Conservation (phyloP, 2,329 filamentous ascomycete species). For the Aspergillus jensenii region DNA sequence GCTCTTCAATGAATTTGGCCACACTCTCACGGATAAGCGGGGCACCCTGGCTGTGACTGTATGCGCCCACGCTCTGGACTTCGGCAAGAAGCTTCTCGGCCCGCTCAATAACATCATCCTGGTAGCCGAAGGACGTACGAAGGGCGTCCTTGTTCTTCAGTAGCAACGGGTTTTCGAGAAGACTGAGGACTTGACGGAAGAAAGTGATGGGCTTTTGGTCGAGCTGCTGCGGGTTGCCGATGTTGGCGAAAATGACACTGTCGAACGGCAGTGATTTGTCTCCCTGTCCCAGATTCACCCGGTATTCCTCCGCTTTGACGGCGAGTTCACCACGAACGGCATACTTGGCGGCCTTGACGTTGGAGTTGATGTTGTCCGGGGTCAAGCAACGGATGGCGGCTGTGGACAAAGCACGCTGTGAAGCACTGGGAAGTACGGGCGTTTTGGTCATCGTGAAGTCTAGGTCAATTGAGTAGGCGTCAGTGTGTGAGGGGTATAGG, state of each 20-base stretch:
- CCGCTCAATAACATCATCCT: constrained; percentile 82
- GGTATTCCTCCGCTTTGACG: constrained; percentile 88
- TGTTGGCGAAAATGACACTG: constrained; percentile 93
- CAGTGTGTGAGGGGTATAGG: constrained; percentile 12
- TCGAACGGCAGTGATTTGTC: constrained; percentile 72
- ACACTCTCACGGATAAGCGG: constrained; percentile 85
- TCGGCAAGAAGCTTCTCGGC: constrained; percentile 78
- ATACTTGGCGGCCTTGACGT: constrained; percentile 86
- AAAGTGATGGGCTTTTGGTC: constrained; percentile 99
- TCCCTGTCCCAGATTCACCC: constrained; percentile 63
- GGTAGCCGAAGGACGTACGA: constrained; percentile 74
- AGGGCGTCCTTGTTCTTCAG: constrained; percentile 82
- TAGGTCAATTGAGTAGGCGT: constrained; percentile 17
- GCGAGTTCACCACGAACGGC: constrained; percentile 95
- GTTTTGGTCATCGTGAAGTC: constrained; percentile 28
- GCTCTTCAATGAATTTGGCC: constrained; percentile 86
- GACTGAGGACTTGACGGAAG: constrained; percentile 92
- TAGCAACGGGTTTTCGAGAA: constrained; percentile 85
- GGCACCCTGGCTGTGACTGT: constrained; percentile 90
- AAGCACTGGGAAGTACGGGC: constrained; percentile 20
- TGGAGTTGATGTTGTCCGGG: constrained; percentile 86
- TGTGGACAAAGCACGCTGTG: constrained; percentile 47
- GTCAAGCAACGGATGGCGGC: constrained; percentile 56
- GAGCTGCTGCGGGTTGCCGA: constrained; percentile 97
- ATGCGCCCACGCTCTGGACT: constrained; percentile 89